phyloP scores from a whole-genome alignment of 257 asterid species.

The Echites panduratus region DNA sequence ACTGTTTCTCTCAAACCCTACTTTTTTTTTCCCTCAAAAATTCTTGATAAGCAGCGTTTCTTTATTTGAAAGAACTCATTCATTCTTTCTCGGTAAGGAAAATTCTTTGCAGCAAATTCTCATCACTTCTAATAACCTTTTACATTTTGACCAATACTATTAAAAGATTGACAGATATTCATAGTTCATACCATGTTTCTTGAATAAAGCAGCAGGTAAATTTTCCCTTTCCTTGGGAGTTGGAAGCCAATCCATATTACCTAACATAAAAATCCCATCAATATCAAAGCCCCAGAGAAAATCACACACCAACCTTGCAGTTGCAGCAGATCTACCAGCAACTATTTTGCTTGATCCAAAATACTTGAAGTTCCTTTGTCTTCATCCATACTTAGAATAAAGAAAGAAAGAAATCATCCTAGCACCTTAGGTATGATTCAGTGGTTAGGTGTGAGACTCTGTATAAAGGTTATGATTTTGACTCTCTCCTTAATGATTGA shows the following conservation, averaged over 20 bases:
- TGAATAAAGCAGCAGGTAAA: background rate
- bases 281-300: slow-evolving; percentile 17
- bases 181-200: background rate
- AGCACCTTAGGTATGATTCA: no score
- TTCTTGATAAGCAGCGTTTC: no score
- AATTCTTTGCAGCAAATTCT: background rate
- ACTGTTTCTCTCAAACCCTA: no score
- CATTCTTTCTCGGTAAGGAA: no score
- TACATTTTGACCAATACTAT: background rate
- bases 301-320: slow-evolving; percentile 35
- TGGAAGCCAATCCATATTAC: background rate
- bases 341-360: slow-evolving; percentile 60
- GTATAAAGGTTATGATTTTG: no score
- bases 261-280: background rate
- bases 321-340: slow-evolving; percentile 43
- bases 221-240: background rate
- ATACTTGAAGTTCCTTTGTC: slow-evolving; percentile 41
- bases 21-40: no score
- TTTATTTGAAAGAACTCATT: no score
- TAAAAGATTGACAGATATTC: no score
- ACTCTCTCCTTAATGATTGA: no score
- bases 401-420: background rate
- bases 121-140: background rate
- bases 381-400: slow-evolving; percentile 20
- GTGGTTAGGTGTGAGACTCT: no score